phyloP scores from a whole-genome alignment of 140 eudicot species.

The Erigeron philadelphicus region DNA sequence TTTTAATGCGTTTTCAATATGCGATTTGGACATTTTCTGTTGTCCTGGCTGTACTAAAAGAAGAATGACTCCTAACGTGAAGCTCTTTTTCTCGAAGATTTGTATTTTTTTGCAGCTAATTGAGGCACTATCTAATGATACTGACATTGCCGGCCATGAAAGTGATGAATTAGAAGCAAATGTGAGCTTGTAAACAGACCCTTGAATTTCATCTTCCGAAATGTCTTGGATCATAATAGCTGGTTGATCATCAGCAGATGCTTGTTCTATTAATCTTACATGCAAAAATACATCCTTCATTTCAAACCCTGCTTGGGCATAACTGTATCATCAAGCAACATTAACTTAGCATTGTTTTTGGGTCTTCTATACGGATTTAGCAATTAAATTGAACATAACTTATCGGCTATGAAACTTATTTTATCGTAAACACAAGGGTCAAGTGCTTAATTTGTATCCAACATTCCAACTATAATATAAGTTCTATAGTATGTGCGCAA shows the following conservation, averaged over 20 bases:
- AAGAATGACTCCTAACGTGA: slow-evolving; percentile 68
- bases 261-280: slow-evolving; percentile 87
- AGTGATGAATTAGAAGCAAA: slow-evolving; percentile 76
- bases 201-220: slow-evolving; percentile 60
- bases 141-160: slow-evolving; percentile 87
- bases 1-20: slow-evolving; percentile 63
- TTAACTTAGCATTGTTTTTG: slow-evolving; percentile 1
- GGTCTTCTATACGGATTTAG: not conserved
- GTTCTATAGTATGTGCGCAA: too few species aligned
- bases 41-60: slow-evolving; percentile 70
- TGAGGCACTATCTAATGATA: slow-evolving; percentile 66
- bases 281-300: slow-evolving; percentile 97
- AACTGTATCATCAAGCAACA: slow-evolving; percentile 45
- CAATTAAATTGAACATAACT: not conserved
- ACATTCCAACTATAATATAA: too few species aligned
- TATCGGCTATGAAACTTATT: not conserved
- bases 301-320: slow-evolving; percentile 93
- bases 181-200: slow-evolving; percentile 59
- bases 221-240: slow-evolving; percentile 82
- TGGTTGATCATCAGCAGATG: slow-evolving; percentile 63
- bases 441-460: too few species aligned
- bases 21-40: slow-evolving; percentile 53
- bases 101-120: slow-evolving; percentile 86
- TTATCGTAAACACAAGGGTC: not conserved
- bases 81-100: slow-evolving; percentile 93